phyloP scores from a whole-genome alignment of 129 eudicot genomes.

The Glebionis coronaria region DNA sequence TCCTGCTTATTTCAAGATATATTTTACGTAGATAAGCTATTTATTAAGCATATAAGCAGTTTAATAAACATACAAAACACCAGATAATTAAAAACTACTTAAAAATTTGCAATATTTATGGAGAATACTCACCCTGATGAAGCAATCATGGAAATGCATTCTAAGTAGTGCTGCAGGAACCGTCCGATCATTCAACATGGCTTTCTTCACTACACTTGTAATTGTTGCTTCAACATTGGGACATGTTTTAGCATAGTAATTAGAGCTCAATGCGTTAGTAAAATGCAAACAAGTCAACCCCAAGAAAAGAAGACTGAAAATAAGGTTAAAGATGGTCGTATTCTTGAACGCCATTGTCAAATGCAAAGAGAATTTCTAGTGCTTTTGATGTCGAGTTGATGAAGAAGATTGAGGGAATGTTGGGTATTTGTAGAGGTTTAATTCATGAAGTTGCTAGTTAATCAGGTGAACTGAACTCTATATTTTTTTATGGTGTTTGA shows the following conservation, averaged over 20 bases:
- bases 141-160: too few relatives aligned
- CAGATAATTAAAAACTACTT: neutral
- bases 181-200: constrained; percentile 53
- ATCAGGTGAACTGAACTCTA: constrained; percentile 44
- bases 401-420: constrained; percentile 11
- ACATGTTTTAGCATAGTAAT: constrained; percentile 73
- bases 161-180: too few relatives aligned
- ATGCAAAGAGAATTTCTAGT: neutral
- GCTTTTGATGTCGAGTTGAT: neutral
- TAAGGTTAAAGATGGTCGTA: constrained; percentile 30
- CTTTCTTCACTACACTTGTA: constrained; percentile 46
- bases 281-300: constrained; percentile 11
- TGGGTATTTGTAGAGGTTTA: constrained; percentile 34
- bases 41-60: too few relatives aligned
- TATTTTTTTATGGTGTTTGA: constrained; percentile 11
- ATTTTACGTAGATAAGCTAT: too few relatives aligned
- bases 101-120: neutral
- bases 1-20: neutral
- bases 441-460: constrained; percentile 29
- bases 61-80: neutral
- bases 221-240: constrained; percentile 54
- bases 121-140: constrained; percentile 33
- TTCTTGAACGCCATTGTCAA: constrained; percentile 37
- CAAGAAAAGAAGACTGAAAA: constrained; percentile 18
- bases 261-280: constrained; percentile 39